Base-by-base conservation (phyloP, 495 filamentous ascomycete genomes). In the Aspergillus baeticus region DNA sequence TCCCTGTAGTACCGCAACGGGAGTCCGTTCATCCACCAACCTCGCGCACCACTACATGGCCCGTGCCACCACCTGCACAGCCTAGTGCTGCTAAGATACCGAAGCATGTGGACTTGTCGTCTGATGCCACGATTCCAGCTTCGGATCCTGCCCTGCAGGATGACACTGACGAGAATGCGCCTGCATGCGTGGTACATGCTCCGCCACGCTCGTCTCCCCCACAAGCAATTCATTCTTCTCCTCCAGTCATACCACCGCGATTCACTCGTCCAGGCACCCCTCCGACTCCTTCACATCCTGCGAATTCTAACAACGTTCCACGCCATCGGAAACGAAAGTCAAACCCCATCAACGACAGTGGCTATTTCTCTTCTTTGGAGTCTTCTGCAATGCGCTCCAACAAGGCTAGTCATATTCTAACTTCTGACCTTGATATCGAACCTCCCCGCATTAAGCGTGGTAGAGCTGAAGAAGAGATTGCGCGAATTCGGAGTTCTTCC, bases 331-430 rank as follows among this genome's bases (percentile, higher is more conserved):
- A 90, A 70, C 84, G 88, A 42, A 92, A 89, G 65, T 70, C 70
- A n/a, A 82, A 84, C 61, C 83, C 84, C 13, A 85, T 96, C 75
- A 91, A 96, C 61, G 94, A 98, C 63, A 96, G 92, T 68, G 94
- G 94, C 10, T 98, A 97, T 69, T 96, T 96, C 63, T 98, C 94
- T 1, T 97, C 93, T 0, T 75, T 98, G n/a, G 94, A 97, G 41
- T 98, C 94, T 1, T 97, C 94, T 0, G 90, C 80, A n/a, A 78
- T 90, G 61, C 82, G 92, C 31, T 85, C 87, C 23, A 83, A 84
- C 49, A 83, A 83, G 51, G 65, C 75, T 33, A 76, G 75, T 6
- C 74, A 83, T 54, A 78, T 90, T 3, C 72, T 87, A 52, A 87
- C 85, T 8, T 90, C 89, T 2, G 91, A 91, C 57, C 61, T 81